Evolutionary conservation across 2,329 filamentous ascomycete species (phyloP), one percentile per base, ranked within the genome.

Genomic region (Colletotrichum tamarilloi): DNA sequence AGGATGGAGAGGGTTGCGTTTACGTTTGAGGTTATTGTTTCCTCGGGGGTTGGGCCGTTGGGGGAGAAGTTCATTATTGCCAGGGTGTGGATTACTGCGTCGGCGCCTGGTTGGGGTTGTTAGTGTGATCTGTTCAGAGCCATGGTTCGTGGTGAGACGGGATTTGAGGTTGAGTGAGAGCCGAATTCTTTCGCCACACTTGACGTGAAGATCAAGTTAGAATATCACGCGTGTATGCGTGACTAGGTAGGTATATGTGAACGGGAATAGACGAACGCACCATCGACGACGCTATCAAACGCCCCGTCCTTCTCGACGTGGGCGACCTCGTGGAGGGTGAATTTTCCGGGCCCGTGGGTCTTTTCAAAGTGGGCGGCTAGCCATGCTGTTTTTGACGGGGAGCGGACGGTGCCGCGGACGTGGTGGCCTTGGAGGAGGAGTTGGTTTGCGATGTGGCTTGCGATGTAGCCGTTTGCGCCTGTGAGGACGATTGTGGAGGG

Each of bases 401-500:
- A 77, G 24, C 83, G 80, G 6, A 84, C 84, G 19, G 83, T 85
- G 24, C 83, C 84, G n/a, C 83, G 77, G 24, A 85, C 84, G 11
- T 67, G 75, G 73, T 84, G 84, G 8, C 83, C 84, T 2, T 78
- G 72, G 5, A 75, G 19, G 2, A 86, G 79, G 19, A 85, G 77
- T 0, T 79, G 76, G 5, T 82, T 81, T 58, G 81, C 77, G 65
- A 81, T 82, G 75, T 85, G 83, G 57, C 81, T 80, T 14, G 81
- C 84, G 35, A 85, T 82, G 71, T 84, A 84, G 74, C 84, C 84
- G 73, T 85, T 86, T 69, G 81, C 81, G 42, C 84, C 84, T 1
- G 84, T 85, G 32, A 85, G 82, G n/a, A 82, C 79, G 30, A 85
- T 76, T 1, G 49, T 70, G 49, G 42, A 62, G 24, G 22, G 22